A percentile compares a stretch with the other conserved stretches of the same genome.
phyloP scores from a whole-genome alignment of 1,139 yeast species.

The Protomyces inundatus region DNA sequence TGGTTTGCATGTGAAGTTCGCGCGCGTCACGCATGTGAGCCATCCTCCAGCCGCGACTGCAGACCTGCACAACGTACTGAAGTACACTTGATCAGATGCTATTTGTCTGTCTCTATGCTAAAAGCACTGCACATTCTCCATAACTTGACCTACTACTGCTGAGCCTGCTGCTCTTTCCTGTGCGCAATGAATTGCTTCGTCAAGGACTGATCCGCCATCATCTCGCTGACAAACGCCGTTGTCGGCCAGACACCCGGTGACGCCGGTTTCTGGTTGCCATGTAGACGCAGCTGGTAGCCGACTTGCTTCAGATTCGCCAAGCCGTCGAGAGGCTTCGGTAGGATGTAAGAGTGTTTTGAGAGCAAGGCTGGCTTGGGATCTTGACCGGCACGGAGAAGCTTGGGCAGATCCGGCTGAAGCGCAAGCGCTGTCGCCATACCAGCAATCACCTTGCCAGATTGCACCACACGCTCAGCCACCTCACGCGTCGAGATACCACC shows the following conservation, averaged over 20 bases:
- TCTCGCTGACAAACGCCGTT: neutral
- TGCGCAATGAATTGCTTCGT: neutral
- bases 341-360: neutral
- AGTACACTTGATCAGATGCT: too few relatives aligned
- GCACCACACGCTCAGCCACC: neutral
- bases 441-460: neutral
- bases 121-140: too few relatives aligned
- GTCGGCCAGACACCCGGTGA: neutral
- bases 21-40: too few relatives aligned
- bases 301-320: neutral
- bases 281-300: neutral
- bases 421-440: conserved; percentile 4
- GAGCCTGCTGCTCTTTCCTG: neutral
- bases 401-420: neutral
- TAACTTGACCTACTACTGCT: neutral
- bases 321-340: neutral
- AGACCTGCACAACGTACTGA: too few relatives aligned
- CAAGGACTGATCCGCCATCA: neutral
- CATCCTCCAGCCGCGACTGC: too few relatives aligned
- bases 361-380: neutral
- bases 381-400: neutral
- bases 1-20: too few relatives aligned
- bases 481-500: neutral
- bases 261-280: neutral
- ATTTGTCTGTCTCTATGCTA: too few relatives aligned